phyloP scores from a whole-genome alignment of 2,329 filamentous ascomycete genomes.

The Fusarium coicis region DNA sequence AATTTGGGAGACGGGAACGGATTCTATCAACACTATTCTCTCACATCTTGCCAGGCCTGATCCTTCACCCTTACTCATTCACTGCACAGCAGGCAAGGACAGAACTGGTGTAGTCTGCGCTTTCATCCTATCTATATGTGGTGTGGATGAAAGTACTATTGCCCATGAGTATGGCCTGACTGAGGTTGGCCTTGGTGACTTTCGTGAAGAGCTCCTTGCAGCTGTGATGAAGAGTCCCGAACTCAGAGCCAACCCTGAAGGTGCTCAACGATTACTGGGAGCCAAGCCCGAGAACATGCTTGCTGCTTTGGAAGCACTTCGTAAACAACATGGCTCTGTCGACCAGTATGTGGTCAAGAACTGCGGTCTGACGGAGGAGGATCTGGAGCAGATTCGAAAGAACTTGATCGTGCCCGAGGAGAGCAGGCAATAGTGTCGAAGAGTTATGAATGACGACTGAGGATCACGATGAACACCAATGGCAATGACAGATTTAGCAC shows the following conservation, averaged over 20 bases:
- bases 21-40: constrained; percentile 64
- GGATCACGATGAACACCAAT: not conserved
- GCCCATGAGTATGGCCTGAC: constrained; percentile 77
- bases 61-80: constrained; percentile 67
- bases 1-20: constrained; percentile 66
- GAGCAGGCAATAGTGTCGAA: not conserved
- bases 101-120: constrained; percentile 78
- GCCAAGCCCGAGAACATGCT: constrained; percentile 61
- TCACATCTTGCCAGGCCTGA: constrained; percentile 61
- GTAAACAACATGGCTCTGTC: constrained; percentile 69
- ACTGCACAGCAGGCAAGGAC: constrained; percentile 84
- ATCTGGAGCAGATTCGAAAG: constrained; percentile 62
- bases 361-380: constrained; percentile 66
- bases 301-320: constrained; percentile 64
- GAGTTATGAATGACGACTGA: not conserved
- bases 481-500: not conserved
- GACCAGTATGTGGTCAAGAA: constrained; percentile 70
- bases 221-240: constrained; percentile 62
- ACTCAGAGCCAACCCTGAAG: constrained; percentile 57
- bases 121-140: constrained; percentile 71
- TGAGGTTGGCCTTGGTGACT: constrained; percentile 66
- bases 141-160: constrained; percentile 67
- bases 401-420: constrained; percentile 58
- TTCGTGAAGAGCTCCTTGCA: constrained; percentile 62
- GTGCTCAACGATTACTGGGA: constrained; percentile 58